phyloP scores from a whole-genome alignment of 2,329 filamentous ascomycete species.

The Cladophialophora yegresii region DNA sequence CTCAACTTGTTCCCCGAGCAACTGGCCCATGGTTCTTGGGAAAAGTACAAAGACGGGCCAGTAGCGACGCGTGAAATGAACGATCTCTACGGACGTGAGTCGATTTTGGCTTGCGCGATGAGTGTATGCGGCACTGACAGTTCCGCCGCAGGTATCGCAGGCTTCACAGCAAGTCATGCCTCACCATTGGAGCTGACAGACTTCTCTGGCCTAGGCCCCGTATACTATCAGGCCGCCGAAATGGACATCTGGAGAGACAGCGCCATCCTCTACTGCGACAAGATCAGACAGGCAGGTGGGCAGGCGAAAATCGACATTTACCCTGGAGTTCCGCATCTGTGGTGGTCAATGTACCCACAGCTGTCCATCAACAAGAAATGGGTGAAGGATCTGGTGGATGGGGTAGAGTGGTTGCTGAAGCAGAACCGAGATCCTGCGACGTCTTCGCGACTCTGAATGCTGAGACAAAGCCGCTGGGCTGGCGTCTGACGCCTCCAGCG shows the following conservation, averaged over 20 bases:
- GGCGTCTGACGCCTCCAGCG: too few relatives aligned
- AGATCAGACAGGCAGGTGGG: conserved; percentile 20
- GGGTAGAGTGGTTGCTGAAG: conserved; percentile 24
- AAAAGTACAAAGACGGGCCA: conserved; percentile 22
- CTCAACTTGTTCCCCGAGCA: conserved; percentile 19
- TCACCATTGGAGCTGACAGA: conserved; percentile 15
- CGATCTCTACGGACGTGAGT: conserved; percentile 20
- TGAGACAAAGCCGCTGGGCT: background rate
- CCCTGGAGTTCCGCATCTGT: conserved; percentile 24
- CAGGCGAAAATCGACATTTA: conserved; percentile 23
- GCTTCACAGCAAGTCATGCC: background rate
- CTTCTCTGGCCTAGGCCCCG: conserved; percentile 18
- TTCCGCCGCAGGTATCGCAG: conserved; percentile 12
- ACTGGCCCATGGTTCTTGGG: conserved; percentile 19
- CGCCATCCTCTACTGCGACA: conserved; percentile 24
- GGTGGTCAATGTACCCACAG: conserved; percentile 26
- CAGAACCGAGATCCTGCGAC: background rate
- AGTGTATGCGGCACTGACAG: background rate
- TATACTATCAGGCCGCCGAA: conserved; percentile 26
- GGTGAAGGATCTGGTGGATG: conserved; percentile 19
- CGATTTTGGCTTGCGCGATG: background rate
- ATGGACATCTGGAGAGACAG: conserved; percentile 30
- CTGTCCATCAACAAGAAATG: conserved; percentile 27
- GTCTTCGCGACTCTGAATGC: conserved; percentile 1
- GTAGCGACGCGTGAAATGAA: conserved; percentile 20